Conservation (phyloP, 2,329 filamentous ascomycete genomes). For the Penicillium sp. region DNA sequence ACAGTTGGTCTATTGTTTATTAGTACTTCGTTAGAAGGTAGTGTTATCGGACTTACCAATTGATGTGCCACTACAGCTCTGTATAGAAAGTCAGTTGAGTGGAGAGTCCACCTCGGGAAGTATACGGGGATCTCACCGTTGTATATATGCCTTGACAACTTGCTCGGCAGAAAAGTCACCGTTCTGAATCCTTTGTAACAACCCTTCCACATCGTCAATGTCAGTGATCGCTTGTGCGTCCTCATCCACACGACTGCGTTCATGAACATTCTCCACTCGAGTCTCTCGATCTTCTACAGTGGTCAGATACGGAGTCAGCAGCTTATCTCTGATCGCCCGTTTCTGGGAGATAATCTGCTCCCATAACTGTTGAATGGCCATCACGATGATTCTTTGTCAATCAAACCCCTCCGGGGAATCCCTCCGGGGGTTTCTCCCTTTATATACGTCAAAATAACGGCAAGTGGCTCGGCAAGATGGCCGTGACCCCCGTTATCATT, state of each 20-base stretch:
- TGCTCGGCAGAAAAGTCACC: slow-evolving; percentile 31
- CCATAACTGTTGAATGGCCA: slow-evolving; percentile 27
- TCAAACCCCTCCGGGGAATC: not conserved
- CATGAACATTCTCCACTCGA: slow-evolving; percentile 22
- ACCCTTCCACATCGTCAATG: slow-evolving; percentile 25
- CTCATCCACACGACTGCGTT: slow-evolving; percentile 26
- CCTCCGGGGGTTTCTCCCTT: not conserved
- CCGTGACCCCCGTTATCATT: slow-evolving; percentile 5
- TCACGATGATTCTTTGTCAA: slow-evolving; percentile 11
- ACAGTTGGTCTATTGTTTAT: slow-evolving; percentile 33
- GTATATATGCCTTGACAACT: slow-evolving; percentile 33
- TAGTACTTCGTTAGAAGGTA: not conserved
- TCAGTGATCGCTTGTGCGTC: slow-evolving; percentile 31
- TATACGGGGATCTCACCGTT: slow-evolving; percentile 26
- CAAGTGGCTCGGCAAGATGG: slow-evolving; percentile 1
- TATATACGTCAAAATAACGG: not conserved
- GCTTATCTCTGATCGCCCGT: slow-evolving; percentile 24
- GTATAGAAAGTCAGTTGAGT: not conserved
- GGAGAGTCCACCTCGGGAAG: not conserved
- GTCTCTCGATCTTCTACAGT: slow-evolving; percentile 24
- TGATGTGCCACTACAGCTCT: slow-evolving; percentile 34
- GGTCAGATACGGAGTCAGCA: slow-evolving; percentile 30
- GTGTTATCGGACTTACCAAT: slow-evolving; percentile 11
- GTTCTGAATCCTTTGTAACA: slow-evolving; percentile 22
- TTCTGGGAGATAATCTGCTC: slow-evolving; percentile 32